Evolutionary conservation across 345 rosid species (phyloP).

Genomic region (Salix udensis): DNA sequence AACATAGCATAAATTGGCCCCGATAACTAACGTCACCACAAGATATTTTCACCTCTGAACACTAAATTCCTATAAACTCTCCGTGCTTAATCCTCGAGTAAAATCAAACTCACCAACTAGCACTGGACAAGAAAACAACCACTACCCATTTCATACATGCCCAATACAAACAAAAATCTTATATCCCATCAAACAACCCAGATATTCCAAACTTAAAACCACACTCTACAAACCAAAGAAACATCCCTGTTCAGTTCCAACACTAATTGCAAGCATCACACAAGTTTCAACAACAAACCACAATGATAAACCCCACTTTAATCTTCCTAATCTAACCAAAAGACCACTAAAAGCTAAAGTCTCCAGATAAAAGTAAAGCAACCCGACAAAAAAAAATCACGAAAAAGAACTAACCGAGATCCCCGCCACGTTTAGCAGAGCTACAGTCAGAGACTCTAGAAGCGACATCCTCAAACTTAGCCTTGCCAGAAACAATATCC

Average conservation of each 20-base stretch:
- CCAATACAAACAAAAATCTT: too few species aligned
- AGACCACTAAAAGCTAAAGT: slow-evolving; percentile 1
- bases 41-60: not conserved
- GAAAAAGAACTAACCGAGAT: slow-evolving; percentile 54
- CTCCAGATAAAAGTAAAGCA: not conserved
- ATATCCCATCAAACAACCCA: too few species aligned
- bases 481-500: slow-evolving; percentile 72
- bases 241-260: not conserved
- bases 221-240: too few species aligned
- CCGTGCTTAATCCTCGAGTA: too few species aligned
- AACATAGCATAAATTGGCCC: too few species aligned
- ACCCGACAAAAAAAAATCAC: not conserved
- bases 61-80: not conserved
- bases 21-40: not conserved
- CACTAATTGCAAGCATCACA: not conserved
- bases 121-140: not conserved
- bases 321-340: not conserved
- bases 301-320: too few species aligned
- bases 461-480: slow-evolving; percentile 75
- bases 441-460: slow-evolving; percentile 81
- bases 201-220: too few species aligned
- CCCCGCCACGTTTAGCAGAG: slow-evolving; percentile 98
- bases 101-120: not conserved
- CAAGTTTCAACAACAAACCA: too few species aligned
- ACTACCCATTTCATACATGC: too few species aligned